A percentile compares a stretch with the other conserved stretches of the same genome.
phyloP scores from a whole-genome alignment of 306 rosid genomes.

The Trichosanthes truncata region DNA sequence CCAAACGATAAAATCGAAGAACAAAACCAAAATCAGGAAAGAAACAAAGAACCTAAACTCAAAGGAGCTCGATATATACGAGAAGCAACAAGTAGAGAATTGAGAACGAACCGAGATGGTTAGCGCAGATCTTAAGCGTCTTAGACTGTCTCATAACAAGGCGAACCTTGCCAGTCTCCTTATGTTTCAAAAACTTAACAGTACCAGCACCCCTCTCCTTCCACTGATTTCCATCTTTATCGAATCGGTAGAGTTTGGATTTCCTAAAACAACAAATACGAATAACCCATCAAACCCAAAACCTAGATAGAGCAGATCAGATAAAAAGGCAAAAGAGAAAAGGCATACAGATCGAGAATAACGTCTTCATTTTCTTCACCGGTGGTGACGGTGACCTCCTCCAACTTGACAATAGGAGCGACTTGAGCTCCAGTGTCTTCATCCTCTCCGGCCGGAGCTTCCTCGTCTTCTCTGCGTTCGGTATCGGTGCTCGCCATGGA shows the following conservation, averaged over 20 bases:
- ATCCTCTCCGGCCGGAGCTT: slow-evolving; percentile 68
- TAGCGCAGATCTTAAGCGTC: slow-evolving; percentile 88
- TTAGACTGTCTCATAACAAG: slow-evolving; percentile 90
- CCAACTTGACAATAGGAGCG: slow-evolving; percentile 88
- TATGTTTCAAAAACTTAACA: slow-evolving; percentile 71
- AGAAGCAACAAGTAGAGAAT: background rate
- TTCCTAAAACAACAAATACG: slow-evolving; percentile 31
- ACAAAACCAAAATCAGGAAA: background rate
- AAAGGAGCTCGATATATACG: background rate
- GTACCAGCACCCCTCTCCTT: slow-evolving; percentile 89
- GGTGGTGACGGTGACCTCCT: slow-evolving; percentile 59
- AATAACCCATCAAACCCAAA: background rate
- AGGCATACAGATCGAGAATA: slow-evolving; percentile 62
- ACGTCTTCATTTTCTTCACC: slow-evolving; percentile 77
- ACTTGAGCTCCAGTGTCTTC: slow-evolving; percentile 97
- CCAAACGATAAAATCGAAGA: background rate
- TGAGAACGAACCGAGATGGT: slow-evolving; percentile 51
- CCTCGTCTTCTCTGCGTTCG: slow-evolving; percentile 87
- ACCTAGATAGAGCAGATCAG: background rate
- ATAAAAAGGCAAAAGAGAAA: background rate
- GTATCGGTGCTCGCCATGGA: slow-evolving; percentile 66
- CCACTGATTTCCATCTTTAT: slow-evolving; percentile 84
- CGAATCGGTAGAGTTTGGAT: slow-evolving; percentile 87
- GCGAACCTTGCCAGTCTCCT: slow-evolving; percentile 51
- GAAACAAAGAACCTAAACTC: background rate